Conservation (phyloP, 305 asterid genomes). For the Fraxinus paxiana region DNA sequence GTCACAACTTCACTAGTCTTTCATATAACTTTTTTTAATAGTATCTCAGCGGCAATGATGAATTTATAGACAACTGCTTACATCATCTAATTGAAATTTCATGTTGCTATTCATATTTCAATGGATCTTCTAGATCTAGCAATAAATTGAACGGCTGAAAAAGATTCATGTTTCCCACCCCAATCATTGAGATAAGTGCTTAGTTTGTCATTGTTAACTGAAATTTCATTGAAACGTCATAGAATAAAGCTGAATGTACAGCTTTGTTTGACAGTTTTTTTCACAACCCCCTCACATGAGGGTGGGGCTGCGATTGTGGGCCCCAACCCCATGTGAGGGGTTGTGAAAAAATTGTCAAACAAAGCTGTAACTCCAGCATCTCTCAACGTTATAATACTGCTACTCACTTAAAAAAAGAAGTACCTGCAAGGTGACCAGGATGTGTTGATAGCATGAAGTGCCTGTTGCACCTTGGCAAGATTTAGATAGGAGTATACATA, state of each 20-base stretch:
- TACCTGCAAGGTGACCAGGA: background rate
- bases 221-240: background rate
- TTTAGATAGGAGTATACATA: conserved; percentile 28
- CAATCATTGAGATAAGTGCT: background rate
- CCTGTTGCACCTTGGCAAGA: conserved; percentile 28
- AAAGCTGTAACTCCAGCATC: no score
- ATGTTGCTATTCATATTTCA: background rate
- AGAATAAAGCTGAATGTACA: no score
- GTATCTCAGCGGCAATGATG: background rate
- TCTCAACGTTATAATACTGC: background rate
- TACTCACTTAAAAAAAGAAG: background rate
- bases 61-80: background rate
- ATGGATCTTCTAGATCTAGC: conserved; percentile 25
- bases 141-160: background rate
- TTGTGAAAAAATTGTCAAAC: no score
- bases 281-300: no score
- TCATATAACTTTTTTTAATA: background rate
- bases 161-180: background rate
- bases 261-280: no score
- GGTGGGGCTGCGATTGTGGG: no score
- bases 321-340: no score
- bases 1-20: background rate
- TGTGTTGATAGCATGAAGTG: conserved; percentile 26
- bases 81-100: background rate
- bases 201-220: background rate